Conservation (phyloP, 305 asterid genomes). For the Plantago coronopus region DNA sequence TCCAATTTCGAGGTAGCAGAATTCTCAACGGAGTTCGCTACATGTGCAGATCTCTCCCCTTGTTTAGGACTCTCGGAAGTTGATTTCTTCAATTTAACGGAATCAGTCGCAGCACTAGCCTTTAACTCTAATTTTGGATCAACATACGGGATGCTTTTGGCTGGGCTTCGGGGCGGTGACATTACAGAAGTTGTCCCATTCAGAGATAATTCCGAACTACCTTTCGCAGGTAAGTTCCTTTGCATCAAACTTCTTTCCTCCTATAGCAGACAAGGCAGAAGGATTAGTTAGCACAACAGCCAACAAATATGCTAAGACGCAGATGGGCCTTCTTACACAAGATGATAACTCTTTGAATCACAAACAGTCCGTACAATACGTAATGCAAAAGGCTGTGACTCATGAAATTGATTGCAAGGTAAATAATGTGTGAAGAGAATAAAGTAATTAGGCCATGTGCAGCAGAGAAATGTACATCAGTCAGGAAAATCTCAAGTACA, state of each 20-base stretch:
- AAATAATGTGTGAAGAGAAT: neutral
- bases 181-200: conserved; percentile 27
- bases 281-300: neutral
- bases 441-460: neutral
- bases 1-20: conserved; percentile 34
- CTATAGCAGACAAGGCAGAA: conserved; percentile 39
- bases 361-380: neutral
- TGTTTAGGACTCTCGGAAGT: conserved; percentile 43
- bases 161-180: conserved; percentile 49
- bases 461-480: neutral
- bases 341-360: neutral
- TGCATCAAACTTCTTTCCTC: conserved; percentile 41
- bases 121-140: conserved; percentile 36
- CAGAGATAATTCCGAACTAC: conserved; percentile 27
- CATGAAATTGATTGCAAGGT: neutral
- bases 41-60: conserved; percentile 29
- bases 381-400: neutral
- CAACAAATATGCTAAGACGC: neutral
- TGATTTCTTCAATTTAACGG: conserved; percentile 32
- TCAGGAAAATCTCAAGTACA: no score
- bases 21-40: conserved; percentile 33
- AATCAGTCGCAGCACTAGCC: conserved; percentile 29
- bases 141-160: conserved; percentile 31
- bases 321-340: neutral
- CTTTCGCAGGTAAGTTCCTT: conserved; percentile 32